A percentile compares a stretch with the other conserved stretches of the same genome.
Conservation (phyloP, 2,329 filamentous ascomycete genomes). For the Fusarium chuoi region DNA sequence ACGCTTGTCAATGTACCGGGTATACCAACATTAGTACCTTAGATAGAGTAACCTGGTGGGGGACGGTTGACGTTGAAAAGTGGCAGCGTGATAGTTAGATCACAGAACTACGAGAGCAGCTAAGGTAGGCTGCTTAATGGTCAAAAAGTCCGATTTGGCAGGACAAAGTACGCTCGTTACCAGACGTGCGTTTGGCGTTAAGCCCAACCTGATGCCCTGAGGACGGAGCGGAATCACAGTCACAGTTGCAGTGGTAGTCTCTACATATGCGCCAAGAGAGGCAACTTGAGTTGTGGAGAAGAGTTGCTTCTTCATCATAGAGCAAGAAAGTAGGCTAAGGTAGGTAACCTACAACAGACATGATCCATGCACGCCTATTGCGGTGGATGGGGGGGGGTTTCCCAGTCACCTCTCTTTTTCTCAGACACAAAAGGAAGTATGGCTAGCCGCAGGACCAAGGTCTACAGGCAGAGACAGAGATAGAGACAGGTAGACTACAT, state of each 20-base stretch:
- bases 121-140: not conserved
- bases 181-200: not conserved
- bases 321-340: not conserved
- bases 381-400: not conserved
- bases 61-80: conserved; percentile 8
- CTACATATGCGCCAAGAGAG: not conserved
- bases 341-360: not conserved
- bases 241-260: not conserved
- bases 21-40: not conserved
- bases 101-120: not conserved
- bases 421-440: not conserved
- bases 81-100: conserved; percentile 2
- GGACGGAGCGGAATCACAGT: not conserved
- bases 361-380: not conserved
- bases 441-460: not conserved
- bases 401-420: not conserved
- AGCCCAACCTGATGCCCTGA: not conserved
- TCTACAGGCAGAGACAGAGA: not conserved
- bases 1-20: not conserved
- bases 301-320: not conserved
- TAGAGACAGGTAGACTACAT: conserved; percentile 2
- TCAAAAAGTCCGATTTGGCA: not conserved
- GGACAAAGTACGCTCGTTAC: not conserved
- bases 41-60: not conserved
- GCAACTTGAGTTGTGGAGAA: not conserved